Evolutionary conservation across 192 early-diverging fungal genomes (phyloP), one percentile per base, ranked within the genome.

Genomic region (Podila verticillata): DNA sequence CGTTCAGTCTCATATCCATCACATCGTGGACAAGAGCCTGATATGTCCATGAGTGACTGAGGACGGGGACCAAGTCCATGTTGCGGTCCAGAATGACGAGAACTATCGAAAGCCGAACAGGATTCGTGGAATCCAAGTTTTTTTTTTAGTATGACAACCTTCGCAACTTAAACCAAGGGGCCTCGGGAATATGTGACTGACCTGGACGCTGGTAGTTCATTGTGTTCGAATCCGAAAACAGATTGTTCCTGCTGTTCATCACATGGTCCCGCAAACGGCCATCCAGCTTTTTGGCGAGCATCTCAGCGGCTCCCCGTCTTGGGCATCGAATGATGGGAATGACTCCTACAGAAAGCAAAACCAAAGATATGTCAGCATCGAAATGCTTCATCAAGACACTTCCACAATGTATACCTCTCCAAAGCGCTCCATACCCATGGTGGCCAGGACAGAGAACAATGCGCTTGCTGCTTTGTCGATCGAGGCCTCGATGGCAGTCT

Each of bases 1-100:
- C 89, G 75, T 98, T 98, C 39, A 99, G 88, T 60, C 92, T 92
- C 89, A 99, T 91, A 48, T 96, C 95, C 47, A 96, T 89, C 4
- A 99, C 88, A 81, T 99, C 98, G 83, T 99, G 97, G 15, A 99
- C 89, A 29, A 99, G 87, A 1, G 96, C 94, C 69, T 97, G 93
- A 82, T 99, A 99, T 0, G 97, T 99, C 98, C 98, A 99, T 10
- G 97, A 95, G 83, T 99, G 98, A 64, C 86, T 91, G 58, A 99
- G 87, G 92, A 99, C 96, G 13, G 94, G 89, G 10, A 89, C 88
- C 57, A 99, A 81, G 83, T 99, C 98, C 85, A 97, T 83, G 72
- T 94, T 95, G 39, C 98, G 88, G 65, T 99, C 98, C 30, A 98
- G 81, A 12, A 99, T 82, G 15, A 99, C 90, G 59, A 99, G 84